A percentile compares a stretch with the other conserved stretches of the same genome.
These are phyloP conservation scores for Aureobasidium melanogenum DNA, from an alignment of 2,329 filamentous ascomycete species.

Conservation along the genomic window DNA sequence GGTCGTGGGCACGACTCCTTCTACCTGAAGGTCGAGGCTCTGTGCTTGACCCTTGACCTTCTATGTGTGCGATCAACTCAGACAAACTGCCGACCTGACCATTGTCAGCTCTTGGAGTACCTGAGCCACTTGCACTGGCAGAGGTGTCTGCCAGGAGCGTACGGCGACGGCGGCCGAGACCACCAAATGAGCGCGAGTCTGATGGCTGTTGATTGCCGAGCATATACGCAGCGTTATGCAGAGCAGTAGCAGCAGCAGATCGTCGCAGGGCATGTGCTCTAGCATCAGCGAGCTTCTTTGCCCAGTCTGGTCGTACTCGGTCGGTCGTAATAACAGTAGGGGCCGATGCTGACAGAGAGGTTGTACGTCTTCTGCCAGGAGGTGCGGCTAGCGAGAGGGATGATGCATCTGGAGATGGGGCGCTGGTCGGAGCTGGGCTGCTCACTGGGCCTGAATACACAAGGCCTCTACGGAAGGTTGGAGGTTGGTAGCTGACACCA, in stretches of 20 bases:
- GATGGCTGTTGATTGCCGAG: conserved; percentile 50
- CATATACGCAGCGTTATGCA: conserved; percentile 91
- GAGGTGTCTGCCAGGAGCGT: conserved; percentile 43
- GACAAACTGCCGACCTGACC: conserved; percentile 24
- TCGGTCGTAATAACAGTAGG: conserved; percentile 88
- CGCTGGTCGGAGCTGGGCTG: conserved; percentile 41
- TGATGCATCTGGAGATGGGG: conserved; percentile 71
- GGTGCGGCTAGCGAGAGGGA: conserved; percentile 59
- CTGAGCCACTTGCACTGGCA: conserved; percentile 35
- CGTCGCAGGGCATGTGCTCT: conserved; percentile 76
- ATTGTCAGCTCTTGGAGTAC: conserved; percentile 32
- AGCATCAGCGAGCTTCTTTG: conserved; percentile 76
- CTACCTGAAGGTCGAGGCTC: conserved; percentile 42
- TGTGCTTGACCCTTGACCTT: conserved; percentile 17
- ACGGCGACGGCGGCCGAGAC: conserved; percentile 39
- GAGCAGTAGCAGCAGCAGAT: conserved; percentile 83
- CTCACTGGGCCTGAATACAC: conserved; percentile 44
- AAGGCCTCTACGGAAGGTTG: conserved; percentile 78
- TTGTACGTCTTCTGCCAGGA: conserved; percentile 48
- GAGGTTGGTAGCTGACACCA: conserved; percentile 87
- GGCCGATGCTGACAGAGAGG: conserved; percentile 70
- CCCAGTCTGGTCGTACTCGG: conserved; percentile 87
- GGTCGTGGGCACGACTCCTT: conserved; percentile 65
- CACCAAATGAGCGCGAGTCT: conserved; percentile 42
- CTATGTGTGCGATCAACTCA: conserved; percentile 22